A percentile compares a stretch with the other conserved stretches of the same genome.
These are phyloP conservation scores for Cyathus striatus DNA, from an alignment of 768 basidiomycete species.

Conservation along the genomic window DNA sequence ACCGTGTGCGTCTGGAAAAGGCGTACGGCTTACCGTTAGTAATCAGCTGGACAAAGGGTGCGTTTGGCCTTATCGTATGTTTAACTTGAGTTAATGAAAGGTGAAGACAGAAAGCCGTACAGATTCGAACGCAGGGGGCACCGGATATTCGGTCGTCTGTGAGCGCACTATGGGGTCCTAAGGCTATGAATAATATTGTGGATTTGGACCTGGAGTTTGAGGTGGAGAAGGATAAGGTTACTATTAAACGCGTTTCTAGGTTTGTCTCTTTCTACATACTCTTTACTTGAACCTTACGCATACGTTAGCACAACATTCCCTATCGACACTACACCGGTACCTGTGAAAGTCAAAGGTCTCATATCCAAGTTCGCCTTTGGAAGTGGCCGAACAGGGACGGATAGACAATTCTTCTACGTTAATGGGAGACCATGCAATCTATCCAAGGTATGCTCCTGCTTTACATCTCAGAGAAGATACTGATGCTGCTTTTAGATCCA, in stretches of 20 bases:
- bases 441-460: slow-evolving; percentile 46
- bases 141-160: no score
- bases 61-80: slow-evolving; percentile 14
- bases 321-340: slow-evolving; percentile 12
- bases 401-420: slow-evolving; percentile 89
- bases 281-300: no score
- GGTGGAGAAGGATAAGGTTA: slow-evolving; percentile 59
- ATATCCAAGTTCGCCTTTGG: slow-evolving; percentile 79
- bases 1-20: slow-evolving; percentile 70
- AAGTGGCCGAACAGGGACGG: slow-evolving; percentile 70
- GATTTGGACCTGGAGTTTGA: slow-evolving; percentile 68
- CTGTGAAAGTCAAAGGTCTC: slow-evolving; percentile 66
- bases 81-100: neutral
- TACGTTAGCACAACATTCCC: no score
- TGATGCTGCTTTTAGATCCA: no score
- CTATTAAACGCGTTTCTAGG: slow-evolving; percentile 31
- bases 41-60: slow-evolving; percentile 72
- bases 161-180: slow-evolving; percentile 80
- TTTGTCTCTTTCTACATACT: no score
- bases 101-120: slow-evolving; percentile 56
- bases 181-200: slow-evolving; percentile 67
- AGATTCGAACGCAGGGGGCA: slow-evolving; percentile 70
- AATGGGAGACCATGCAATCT: slow-evolving; percentile 88
- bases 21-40: slow-evolving; percentile 68
- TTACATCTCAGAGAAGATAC: neutral